Conservation (phyloP, 1,284 basidiomycete species). For the Heterobasidion annosum region DNA sequence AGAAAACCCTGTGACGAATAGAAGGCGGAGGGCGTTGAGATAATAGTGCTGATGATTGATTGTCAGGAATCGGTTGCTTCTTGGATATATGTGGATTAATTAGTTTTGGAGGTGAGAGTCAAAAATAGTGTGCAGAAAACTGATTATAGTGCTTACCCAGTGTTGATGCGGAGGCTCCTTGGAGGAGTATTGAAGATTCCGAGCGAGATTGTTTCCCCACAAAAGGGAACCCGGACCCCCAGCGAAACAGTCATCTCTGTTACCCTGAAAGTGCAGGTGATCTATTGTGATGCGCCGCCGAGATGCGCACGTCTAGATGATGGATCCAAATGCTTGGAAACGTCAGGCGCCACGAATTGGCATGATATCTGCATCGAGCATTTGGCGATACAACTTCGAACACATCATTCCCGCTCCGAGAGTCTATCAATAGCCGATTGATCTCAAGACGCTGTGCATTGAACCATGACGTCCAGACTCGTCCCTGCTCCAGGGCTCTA, state of each 20-base stretch:
- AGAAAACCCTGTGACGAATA: neutral
- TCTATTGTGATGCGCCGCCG: neutral
- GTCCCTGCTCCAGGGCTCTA: constrained; percentile 2
- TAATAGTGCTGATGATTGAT: too few relatives aligned
- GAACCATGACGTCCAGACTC: neutral
- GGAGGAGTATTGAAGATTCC: too few relatives aligned
- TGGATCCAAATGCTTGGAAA: neutral
- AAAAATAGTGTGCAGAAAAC: too few relatives aligned
- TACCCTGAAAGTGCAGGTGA: neutral
- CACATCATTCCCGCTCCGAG: neutral
- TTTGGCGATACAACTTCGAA: neutral
- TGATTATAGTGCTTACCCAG: too few relatives aligned
- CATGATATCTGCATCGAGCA: neutral
- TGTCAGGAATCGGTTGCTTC: too few relatives aligned
- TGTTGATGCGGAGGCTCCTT: too few relatives aligned
- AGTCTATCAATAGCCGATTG: neutral
- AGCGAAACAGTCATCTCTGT: too few relatives aligned
- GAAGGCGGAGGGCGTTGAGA: too few relatives aligned
- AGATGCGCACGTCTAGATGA: neutral
- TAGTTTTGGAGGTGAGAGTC: too few relatives aligned
- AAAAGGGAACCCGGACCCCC: too few relatives aligned
- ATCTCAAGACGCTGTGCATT: neutral
- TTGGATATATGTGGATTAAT: too few relatives aligned
- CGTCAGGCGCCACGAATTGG: neutral
- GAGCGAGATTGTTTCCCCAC: too few relatives aligned